Percentiles rank a stretch among this genome's conserved stretches.
phyloP scores from a whole-genome alignment of 163 green algal genomes.

The Chlamydomonas reinhardtii region DNA sequence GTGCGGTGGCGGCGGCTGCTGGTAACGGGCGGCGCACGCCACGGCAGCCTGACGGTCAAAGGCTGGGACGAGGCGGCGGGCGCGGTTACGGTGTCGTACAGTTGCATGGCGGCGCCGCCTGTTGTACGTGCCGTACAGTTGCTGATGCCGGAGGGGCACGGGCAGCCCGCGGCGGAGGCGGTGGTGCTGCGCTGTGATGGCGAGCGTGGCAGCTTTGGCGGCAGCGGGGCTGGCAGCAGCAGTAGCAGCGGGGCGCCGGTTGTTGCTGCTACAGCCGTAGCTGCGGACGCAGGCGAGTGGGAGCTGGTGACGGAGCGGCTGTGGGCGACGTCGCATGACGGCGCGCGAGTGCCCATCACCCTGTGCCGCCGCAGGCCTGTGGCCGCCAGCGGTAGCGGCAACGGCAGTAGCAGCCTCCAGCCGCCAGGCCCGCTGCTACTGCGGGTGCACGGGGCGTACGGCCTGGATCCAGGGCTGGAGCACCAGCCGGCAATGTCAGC shows the following conservation, averaged over 20 bases:
- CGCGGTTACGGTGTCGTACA: conserved; percentile 11
- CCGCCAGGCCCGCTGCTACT: conserved; percentile 39
- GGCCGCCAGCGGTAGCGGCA: too few relatives aligned
- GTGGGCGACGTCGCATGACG: conserved; percentile 27
- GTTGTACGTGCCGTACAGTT: too few relatives aligned
- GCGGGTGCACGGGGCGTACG: conserved; percentile 66
- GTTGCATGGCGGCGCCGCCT: not conserved
- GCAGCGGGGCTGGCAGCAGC: too few relatives aligned
- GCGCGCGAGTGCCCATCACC: conserved; percentile 27
- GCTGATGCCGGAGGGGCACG: too few relatives aligned
- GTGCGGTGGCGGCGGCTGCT: not conserved
- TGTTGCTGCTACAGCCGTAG: too few relatives aligned
- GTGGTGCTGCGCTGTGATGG: not conserved
- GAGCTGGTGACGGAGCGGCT: conserved; percentile 24
- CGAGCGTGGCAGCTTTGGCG: too few relatives aligned
- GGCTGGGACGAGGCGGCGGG: not conserved
- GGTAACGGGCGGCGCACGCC: not conserved
- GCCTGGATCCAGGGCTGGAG: conserved; percentile 25
- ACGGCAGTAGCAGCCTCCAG: too few relatives aligned
- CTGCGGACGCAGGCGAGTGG: too few relatives aligned
- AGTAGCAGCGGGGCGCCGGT: too few relatives aligned
- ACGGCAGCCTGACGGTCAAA: not conserved
- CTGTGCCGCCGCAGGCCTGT: not conserved
- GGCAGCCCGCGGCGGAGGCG: too few relatives aligned
- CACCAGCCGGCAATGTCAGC: conserved; percentile 36